A percentile compares a stretch with the other conserved stretches of the same genome.
These are phyloP conservation scores for Acacia acuminata DNA, from an alignment of 306 rosid genomes.

Conservation along the genomic window DNA sequence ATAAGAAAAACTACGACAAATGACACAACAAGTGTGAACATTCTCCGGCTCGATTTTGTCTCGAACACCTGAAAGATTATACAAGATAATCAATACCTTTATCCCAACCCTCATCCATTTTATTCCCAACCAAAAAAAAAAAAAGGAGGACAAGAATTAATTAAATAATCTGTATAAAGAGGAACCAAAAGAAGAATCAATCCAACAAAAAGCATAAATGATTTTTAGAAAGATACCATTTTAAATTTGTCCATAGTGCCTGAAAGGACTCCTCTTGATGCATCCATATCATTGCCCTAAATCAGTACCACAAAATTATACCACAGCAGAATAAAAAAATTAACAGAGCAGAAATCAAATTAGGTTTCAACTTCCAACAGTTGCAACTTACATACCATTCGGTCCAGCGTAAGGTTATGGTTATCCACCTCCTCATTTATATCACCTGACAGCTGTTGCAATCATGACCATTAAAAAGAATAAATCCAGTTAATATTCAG, in stretches of 20 bases:
- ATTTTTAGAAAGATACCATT: conserved; percentile 53
- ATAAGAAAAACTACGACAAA: conserved; percentile 82
- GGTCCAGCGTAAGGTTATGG: conserved; percentile 88
- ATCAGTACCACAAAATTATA: conserved; percentile 24
- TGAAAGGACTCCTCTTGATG: conserved; percentile 89
- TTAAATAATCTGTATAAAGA: neutral
- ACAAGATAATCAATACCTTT: conserved; percentile 17
- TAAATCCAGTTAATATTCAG: neutral
- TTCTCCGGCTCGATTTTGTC: conserved; percentile 86
- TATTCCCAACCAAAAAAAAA: neutral
- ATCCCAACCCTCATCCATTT: neutral
- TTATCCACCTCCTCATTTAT: conserved; percentile 89
- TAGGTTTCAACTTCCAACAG: neutral
- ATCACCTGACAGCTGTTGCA: conserved; percentile 90
- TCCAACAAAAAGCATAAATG: conserved; percentile 8
- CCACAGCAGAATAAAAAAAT: conserved; percentile 23
- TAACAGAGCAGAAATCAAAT: conserved; percentile 8
- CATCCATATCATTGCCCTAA: conserved; percentile 93
- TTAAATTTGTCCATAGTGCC: conserved; percentile 95
- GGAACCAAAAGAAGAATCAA: neutral
- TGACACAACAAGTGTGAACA: conserved; percentile 85
- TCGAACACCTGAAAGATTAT: conserved; percentile 73
- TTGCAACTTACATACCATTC: conserved; percentile 64
- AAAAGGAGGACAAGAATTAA: neutral
- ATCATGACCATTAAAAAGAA: conserved; percentile 29